Percentiles rank a stretch among this genome's conserved stretches.
Conservation (phyloP, 345 rosid genomes). For the Populus euphratica region DNA sequence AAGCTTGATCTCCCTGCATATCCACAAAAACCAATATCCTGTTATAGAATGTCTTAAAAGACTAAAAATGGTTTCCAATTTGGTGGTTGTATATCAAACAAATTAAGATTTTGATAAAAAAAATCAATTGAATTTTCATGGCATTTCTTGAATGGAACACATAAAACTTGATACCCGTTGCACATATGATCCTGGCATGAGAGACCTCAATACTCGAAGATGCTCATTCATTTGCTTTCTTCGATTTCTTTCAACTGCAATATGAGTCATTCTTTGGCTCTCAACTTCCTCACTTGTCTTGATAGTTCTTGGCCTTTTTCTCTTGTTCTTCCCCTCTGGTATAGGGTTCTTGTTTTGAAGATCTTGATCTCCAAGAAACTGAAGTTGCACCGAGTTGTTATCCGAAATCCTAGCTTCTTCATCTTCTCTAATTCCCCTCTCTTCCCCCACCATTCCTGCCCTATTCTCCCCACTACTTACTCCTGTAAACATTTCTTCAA, state of each 20-base stretch:
- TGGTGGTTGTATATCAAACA: neutral
- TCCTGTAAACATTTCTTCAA: conserved; percentile 19
- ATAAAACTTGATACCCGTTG: conserved; percentile 55
- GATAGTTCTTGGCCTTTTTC: conserved; percentile 64
- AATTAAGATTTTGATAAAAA: neutral
- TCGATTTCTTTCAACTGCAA: conserved; percentile 85
- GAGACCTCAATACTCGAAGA: conserved; percentile 81
- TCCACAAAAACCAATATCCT: neutral
- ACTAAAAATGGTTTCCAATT: neutral
- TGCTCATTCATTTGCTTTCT: conserved; percentile 97
- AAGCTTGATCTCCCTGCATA: conserved; percentile 89
- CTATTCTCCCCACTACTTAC: conserved; percentile 6
- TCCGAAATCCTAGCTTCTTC: conserved; percentile 53
- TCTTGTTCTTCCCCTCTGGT: conserved; percentile 56
- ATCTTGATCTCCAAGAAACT: conserved; percentile 40
- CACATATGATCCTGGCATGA: conserved; percentile 95
- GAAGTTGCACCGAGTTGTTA: conserved; percentile 49
- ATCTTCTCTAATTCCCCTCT: conserved; percentile 27
- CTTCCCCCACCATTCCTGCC: conserved; percentile 18
- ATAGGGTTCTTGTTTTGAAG: conserved; percentile 23
- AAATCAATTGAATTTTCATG: neutral
- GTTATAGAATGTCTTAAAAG: neutral
- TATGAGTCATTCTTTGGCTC: conserved; percentile 91
- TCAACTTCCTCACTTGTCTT: conserved; percentile 92
- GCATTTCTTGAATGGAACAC: neutral